Evolutionary conservation across 345 rosid genomes (phyloP).

Genomic region (Eucalyptus dawsonii): DNA sequence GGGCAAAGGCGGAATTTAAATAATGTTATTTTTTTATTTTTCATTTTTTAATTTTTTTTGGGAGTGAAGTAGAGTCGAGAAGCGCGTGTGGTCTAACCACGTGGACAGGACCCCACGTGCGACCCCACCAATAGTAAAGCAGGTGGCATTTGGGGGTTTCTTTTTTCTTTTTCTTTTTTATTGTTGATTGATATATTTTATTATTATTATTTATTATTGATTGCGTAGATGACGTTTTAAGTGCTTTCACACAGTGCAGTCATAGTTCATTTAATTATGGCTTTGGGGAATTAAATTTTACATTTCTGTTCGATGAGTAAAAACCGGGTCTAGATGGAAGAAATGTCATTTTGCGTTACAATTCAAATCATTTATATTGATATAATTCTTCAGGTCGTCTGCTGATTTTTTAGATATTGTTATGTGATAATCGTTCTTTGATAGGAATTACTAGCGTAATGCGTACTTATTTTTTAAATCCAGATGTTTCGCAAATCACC

Average conservation of each 20-base stretch:
- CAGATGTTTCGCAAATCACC: neutral
- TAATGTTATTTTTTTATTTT: neutral
- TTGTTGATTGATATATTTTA: neutral
- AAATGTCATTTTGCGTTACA: neutral
- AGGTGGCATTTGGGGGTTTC: neutral
- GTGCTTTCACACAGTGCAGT: neutral
- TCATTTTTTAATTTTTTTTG: too few relatives aligned
- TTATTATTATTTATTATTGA: neutral
- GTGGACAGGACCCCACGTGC: conserved; percentile 7
- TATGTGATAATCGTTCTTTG: neutral
- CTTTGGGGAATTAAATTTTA: neutral
- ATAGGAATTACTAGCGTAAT: neutral
- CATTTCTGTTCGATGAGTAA: neutral
- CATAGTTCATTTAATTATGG: neutral
- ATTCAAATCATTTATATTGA: neutral
- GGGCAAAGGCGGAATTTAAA: neutral
- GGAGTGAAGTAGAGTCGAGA: neutral
- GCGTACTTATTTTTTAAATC: neutral
- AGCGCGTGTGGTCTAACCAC: neutral
- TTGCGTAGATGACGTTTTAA: neutral
- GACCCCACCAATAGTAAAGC: neutral
- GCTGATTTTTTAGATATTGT: neutral
- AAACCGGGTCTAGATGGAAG: neutral
- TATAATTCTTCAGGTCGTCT: neutral
- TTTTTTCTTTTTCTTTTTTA: neutral